phyloP scores from a whole-genome alignment of 2,329 filamentous ascomycete genomes.

The Calonectria fujianensis region DNA sequence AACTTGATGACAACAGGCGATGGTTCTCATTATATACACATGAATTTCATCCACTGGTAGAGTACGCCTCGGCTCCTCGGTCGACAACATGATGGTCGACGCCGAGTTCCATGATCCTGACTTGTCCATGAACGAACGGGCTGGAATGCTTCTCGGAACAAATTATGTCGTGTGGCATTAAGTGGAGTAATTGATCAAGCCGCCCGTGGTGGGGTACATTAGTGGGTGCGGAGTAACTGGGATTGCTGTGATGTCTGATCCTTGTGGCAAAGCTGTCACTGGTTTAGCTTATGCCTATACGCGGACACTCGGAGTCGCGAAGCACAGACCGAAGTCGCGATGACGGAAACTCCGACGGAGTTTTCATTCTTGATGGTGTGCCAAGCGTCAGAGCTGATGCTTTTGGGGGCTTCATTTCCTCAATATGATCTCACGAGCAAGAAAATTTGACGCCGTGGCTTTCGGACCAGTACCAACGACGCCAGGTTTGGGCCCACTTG shows the following conservation, averaged over 20 bases:
- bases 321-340: neutral
- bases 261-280: neutral
- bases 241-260: neutral
- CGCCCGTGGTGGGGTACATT: neutral
- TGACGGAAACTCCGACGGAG: neutral
- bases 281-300: neutral
- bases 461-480: neutral
- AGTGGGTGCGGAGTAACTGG: neutral
- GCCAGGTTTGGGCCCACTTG: neutral
- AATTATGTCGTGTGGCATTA: neutral
- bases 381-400: neutral
- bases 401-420: neutral
- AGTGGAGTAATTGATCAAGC: neutral
- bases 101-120: neutral
- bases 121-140: neutral
- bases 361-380: neutral
- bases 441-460: neutral
- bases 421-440: neutral
- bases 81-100: neutral
- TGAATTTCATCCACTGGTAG: neutral
- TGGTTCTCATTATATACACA: neutral
- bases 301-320: neutral
- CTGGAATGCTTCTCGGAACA: neutral
- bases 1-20: neutral
- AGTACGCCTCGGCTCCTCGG: neutral